phyloP scores from a whole-genome alignment of 148 eudicot species.

The Rhododendron griersonianum region DNA sequence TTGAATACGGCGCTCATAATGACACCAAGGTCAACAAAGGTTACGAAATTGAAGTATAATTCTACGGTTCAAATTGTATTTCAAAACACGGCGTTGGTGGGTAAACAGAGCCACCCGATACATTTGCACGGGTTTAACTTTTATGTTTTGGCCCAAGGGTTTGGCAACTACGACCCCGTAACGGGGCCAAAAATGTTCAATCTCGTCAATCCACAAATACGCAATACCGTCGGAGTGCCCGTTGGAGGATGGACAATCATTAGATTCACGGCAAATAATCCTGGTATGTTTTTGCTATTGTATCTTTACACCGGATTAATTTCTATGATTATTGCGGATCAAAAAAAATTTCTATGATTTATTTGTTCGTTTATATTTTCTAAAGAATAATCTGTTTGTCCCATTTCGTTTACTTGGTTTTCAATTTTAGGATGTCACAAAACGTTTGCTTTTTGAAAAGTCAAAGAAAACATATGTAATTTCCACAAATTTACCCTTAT shows the following conservation, averaged over 20 bases:
- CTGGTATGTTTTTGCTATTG: conserved; percentile 26
- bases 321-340: too few species aligned
- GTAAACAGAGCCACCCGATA: conserved; percentile 64
- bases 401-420: too few species aligned
- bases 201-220: background rate
- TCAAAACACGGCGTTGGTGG: conserved; percentile 51
- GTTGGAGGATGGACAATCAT: conserved; percentile 58
- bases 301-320: too few species aligned
- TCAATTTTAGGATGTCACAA: too few species aligned
- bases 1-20: conserved; percentile 24
- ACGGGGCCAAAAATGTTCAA: background rate
- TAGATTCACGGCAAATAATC: conserved; percentile 59
- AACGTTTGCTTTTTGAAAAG: too few species aligned
- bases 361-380: too few species aligned
- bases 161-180: conserved; percentile 46
- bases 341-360: too few species aligned
- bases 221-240: background rate
- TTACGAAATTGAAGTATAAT: conserved; percentile 56
- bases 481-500: too few species aligned
- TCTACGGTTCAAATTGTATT: conserved; percentile 57
- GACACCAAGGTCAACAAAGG: conserved; percentile 47
- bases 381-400: too few species aligned
- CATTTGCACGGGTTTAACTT: conserved; percentile 75
- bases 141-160: conserved; percentile 67
- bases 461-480: too few species aligned